Conservation (phyloP, 2,329 filamentous ascomycete genomes). For the Aphanoascus verrucosus region DNA sequence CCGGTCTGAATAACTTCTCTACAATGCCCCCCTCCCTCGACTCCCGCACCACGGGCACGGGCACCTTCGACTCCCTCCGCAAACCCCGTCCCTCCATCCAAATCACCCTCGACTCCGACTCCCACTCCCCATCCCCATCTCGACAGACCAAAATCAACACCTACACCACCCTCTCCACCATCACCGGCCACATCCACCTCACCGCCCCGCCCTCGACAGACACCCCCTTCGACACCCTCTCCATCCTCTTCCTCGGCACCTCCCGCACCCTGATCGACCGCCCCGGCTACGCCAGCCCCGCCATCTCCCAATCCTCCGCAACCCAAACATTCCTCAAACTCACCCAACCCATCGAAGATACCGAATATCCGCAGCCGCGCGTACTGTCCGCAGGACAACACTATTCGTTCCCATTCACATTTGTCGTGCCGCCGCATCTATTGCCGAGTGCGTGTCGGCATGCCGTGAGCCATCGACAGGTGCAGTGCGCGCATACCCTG, state of each 20-base stretch:
- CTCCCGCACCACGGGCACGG: not conserved
- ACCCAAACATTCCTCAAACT: slow-evolving; percentile 53
- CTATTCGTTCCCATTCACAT: slow-evolving; percentile 53
- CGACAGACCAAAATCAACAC: slow-evolving; percentile 12
- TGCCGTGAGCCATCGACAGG: slow-evolving; percentile 38
- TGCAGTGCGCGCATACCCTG: slow-evolving; percentile 46
- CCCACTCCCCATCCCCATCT: not conserved
- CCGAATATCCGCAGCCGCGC: slow-evolving; percentile 45
- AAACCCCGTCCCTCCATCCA: slow-evolving; percentile 5
- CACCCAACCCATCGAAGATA: slow-evolving; percentile 47
- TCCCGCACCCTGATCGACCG: slow-evolving; percentile 47
- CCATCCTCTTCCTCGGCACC: slow-evolving; percentile 31
- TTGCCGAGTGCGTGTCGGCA: slow-evolving; percentile 52
- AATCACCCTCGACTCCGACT: slow-evolving; percentile 8
- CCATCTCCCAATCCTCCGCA: slow-evolving; percentile 46
- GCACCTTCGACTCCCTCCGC: slow-evolving; percentile 7
- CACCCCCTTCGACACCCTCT: slow-evolving; percentile 22
- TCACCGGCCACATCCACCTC: slow-evolving; percentile 23
- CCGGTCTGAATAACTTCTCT: too few species aligned
- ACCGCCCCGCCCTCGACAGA: slow-evolving; percentile 24
- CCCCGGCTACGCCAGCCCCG: slow-evolving; percentile 41
- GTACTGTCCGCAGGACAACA: slow-evolving; percentile 44
- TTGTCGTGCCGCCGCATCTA: slow-evolving; percentile 51
- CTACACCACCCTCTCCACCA: slow-evolving; percentile 26
- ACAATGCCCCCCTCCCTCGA: not conserved